These are phyloP conservation scores for Grigorovia humatica DNA, from an alignment of 805 yeast species.

Conservation along the genomic window DNA sequence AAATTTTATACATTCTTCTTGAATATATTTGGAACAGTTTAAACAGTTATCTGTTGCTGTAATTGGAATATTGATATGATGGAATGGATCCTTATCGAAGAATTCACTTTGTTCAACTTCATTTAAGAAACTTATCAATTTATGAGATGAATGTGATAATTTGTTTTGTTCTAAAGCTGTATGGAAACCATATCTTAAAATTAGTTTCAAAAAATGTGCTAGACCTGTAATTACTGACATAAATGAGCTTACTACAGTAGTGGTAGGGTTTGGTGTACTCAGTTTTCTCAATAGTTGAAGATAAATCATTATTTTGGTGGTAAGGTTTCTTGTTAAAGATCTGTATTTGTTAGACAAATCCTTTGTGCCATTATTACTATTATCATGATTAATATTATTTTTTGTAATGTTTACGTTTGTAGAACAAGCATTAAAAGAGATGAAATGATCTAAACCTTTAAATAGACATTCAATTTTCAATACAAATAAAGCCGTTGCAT, in stretches of 20 bases:
- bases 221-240: slow-evolving; percentile 78
- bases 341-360: slow-evolving; percentile 4
- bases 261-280: slow-evolving; percentile 28
- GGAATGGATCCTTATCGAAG: slow-evolving; percentile 28
- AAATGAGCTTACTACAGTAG: slow-evolving; percentile 42
- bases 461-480: slow-evolving; percentile 68
- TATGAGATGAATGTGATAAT: slow-evolving; percentile 43
- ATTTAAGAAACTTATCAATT: slow-evolving; percentile 53
- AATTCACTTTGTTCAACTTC: slow-evolving; percentile 40
- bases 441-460: slow-evolving; percentile 53
- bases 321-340: slow-evolving; percentile 60
- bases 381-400: background rate
- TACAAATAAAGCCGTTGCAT: slow-evolving; percentile 62
- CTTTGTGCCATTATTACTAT: background rate
- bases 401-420: background rate
- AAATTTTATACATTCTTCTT: slow-evolving; percentile 63
- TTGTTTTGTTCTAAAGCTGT: slow-evolving; percentile 64
- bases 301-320: slow-evolving; percentile 84
- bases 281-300: slow-evolving; percentile 68
- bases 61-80: slow-evolving; percentile 38
- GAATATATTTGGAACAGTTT: slow-evolving; percentile 65
- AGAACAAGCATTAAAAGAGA: slow-evolving; percentile 8
- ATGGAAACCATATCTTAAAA: slow-evolving; percentile 71
- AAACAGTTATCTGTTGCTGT: slow-evolving; percentile 70
- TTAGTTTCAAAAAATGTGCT: slow-evolving; percentile 83